Percentiles rank a stretch among this genome's conserved stretches.
phyloP scores from a whole-genome alignment of 2,329 filamentous ascomycete species.

The Lecanicillium sp. region DNA sequence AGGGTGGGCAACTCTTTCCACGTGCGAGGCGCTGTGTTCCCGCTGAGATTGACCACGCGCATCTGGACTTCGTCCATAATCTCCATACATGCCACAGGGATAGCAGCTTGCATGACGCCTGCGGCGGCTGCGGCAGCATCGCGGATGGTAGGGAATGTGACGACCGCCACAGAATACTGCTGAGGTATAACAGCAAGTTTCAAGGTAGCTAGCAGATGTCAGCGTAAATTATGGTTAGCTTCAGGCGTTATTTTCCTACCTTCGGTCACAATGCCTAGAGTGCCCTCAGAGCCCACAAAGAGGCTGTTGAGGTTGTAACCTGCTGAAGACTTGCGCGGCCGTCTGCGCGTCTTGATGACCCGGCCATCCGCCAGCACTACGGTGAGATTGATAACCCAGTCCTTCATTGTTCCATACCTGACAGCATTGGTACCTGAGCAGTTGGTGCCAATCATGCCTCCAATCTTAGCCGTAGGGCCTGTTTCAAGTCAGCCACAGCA shows the following conservation, averaged over 20 bases:
- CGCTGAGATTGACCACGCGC: slow-evolving; percentile 70
- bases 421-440: slow-evolving; percentile 74
- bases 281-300: slow-evolving; percentile 77
- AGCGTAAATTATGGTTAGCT: background rate
- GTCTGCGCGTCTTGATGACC: slow-evolving; percentile 67
- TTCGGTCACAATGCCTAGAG: slow-evolving; percentile 73
- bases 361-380: slow-evolving; percentile 73
- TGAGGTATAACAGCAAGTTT: slow-evolving; percentile 73
- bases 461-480: slow-evolving; percentile 64
- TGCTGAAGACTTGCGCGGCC: slow-evolving; percentile 74
- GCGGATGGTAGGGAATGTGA: slow-evolving; percentile 69
- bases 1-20: slow-evolving; percentile 73
- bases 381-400: slow-evolving; percentile 78
- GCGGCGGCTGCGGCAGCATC: slow-evolving; percentile 69
- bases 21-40: slow-evolving; percentile 57
- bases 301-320: slow-evolving; percentile 77
- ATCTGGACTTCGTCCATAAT: slow-evolving; percentile 88
- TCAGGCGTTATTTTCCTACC: slow-evolving; percentile 20
- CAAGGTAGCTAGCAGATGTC: slow-evolving; percentile 49
- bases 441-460: slow-evolving; percentile 77
- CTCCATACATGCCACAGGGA: slow-evolving; percentile 72
- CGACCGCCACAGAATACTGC: slow-evolving; percentile 69
- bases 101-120: slow-evolving; percentile 65
- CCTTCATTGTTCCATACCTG: slow-evolving; percentile 78
- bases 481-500: background rate